Conservation (phyloP, 1,139 yeast species). For the Zygotorulaspora mrakii region DNA sequence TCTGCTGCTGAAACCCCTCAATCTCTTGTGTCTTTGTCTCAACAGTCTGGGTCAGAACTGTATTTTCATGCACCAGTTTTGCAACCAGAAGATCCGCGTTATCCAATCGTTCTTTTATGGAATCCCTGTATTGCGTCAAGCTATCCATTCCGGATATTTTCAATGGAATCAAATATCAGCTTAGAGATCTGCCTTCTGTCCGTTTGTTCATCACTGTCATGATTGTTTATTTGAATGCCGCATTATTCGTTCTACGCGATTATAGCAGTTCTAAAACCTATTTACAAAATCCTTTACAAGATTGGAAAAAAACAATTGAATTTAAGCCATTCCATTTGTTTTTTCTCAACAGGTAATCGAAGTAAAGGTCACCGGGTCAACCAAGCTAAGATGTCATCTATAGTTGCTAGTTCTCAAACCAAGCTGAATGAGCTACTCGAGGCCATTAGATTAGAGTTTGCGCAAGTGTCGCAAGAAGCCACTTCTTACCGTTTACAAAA, state of each 20-base stretch:
- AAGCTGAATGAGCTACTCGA: conserved; percentile 68
- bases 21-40: conserved; percentile 26
- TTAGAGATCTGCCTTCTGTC: no score
- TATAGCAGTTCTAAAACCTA: not conserved
- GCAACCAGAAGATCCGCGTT: conserved; percentile 33
- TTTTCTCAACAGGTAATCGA: no score
- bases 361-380: no score
- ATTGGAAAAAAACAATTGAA: conserved; percentile 1
- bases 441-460: conserved; percentile 89
- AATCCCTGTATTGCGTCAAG: conserved; percentile 25
- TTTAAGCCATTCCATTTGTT: no score
- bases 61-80: conserved; percentile 30
- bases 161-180: no score
- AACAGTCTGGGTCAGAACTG: conserved; percentile 21
- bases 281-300: conserved; percentile 1
- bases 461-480: conserved; percentile 81
- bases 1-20: conserved; percentile 16
- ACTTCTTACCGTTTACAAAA: conserved; percentile 75
- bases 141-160: no score
- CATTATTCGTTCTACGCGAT: conserved; percentile 2
- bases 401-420: conserved; percentile 23
- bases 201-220: not conserved
- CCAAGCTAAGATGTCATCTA: conserved; percentile 24
- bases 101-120: conserved; percentile 29
- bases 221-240: not conserved